A percentile compares a stretch with the other conserved stretches of the same genome.
phyloP scores from a whole-genome alignment of 495 filamentous ascomycete species.

The Xylaria acuta region DNA sequence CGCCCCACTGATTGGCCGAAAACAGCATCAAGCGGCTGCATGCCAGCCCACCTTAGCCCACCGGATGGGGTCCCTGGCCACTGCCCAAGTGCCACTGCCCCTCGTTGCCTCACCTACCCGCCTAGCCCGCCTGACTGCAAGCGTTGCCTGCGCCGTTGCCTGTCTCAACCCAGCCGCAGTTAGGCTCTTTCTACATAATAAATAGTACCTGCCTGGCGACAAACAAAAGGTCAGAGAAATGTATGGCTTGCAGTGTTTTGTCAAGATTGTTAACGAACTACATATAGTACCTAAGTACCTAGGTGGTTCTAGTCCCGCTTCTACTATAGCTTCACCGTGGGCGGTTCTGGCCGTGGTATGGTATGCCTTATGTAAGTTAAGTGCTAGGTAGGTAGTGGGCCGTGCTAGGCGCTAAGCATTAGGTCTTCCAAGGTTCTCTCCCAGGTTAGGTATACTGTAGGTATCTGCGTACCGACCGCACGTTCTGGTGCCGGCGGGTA shows the following conservation, averaged over 20 bases:
- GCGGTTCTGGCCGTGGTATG: too few species aligned
- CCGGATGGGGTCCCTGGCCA: background rate
- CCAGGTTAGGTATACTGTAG: background rate
- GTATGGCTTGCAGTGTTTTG: background rate
- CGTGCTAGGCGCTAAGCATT: background rate
- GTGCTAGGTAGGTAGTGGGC: too few species aligned
- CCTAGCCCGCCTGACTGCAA: background rate
- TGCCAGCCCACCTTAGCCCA: slow-evolving; percentile 12
- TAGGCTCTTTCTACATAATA: background rate
- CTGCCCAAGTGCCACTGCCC: slow-evolving; percentile 12
- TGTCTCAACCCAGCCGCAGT: slow-evolving; percentile 11
- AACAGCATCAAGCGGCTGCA: slow-evolving; percentile 19
- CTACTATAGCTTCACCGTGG: background rate
- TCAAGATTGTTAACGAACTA: too few species aligned
- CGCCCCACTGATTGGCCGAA: slow-evolving; percentile 27
- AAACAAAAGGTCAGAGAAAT: too few species aligned
- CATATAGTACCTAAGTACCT: too few species aligned
- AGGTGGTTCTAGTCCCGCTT: background rate
- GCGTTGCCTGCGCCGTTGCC: slow-evolving; percentile 8
- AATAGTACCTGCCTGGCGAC: background rate
- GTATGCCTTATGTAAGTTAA: too few species aligned
- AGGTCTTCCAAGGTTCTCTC: background rate
- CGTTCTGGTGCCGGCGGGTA: background rate
- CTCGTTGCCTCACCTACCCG: slow-evolving; percentile 20
- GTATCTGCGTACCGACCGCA: background rate